phyloP scores from a whole-genome alignment of 2,329 filamentous ascomycete genomes.

The Seiridium unicorne region DNA sequence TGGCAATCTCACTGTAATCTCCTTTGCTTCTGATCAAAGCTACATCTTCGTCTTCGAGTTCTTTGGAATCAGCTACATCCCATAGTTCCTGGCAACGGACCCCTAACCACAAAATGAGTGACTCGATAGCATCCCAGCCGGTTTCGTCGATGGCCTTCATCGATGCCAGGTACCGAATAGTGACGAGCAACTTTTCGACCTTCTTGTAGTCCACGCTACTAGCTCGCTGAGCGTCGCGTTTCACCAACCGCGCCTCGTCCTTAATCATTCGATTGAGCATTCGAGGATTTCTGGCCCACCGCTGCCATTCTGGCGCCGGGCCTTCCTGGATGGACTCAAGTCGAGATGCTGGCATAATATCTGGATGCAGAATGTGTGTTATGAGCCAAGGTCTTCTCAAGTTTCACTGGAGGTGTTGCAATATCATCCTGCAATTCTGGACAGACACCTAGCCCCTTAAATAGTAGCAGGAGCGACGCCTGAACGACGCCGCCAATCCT shows the following conservation, averaged over 20 bases:
- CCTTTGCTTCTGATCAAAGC: not conserved
- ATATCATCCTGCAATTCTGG: too few species aligned
- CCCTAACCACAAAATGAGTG: not conserved
- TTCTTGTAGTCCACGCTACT: not conserved
- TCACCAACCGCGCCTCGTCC: not conserved
- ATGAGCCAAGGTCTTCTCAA: too few species aligned
- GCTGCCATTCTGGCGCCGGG: not conserved
- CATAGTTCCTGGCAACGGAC: not conserved
- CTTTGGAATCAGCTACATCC: not conserved
- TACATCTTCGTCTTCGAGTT: not conserved
- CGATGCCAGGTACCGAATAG: not conserved
- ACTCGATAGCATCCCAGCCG: not conserved
- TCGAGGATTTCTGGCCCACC: not conserved
- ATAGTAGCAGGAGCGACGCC: too few species aligned
- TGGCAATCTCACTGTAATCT: not conserved
- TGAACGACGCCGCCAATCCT: too few species aligned
- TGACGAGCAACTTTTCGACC: not conserved
- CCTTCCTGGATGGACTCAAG: not conserved
- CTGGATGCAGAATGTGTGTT: too few species aligned
- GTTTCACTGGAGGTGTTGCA: too few species aligned
- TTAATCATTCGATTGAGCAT: constrained; percentile 5
- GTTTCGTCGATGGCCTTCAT: not conserved
- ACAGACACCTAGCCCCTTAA: too few species aligned
- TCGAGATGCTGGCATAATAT: too few species aligned
- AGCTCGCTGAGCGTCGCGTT: not conserved